Evolutionary conservation across 164 flowering plant species (phyloP), one percentile per base, ranked within the genome.

Genomic region (Liriodendron chinense): DNA sequence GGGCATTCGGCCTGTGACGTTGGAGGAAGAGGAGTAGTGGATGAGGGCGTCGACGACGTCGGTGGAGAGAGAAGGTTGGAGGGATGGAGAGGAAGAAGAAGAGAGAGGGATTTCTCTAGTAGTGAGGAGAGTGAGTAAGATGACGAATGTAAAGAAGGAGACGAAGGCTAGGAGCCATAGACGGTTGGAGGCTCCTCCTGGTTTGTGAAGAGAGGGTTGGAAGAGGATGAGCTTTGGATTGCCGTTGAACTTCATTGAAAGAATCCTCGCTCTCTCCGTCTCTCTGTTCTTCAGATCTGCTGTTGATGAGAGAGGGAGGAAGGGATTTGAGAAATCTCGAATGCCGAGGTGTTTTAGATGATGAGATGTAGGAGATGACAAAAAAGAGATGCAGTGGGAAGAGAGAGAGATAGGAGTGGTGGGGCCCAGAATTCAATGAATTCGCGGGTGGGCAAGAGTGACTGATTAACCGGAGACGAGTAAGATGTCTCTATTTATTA

Each of bases 21-120:
- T 90, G 34, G 91, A 70, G 72, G 76, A 26, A 71, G 88, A 43
- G 64, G 91, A 87, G 84, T 91, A 90, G 82, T 89, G 97, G 76
- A 93, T 83, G 75, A 91, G 89, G 20, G 94, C 87, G 75, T 84
- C 82, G 68, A 80, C 65, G 57, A 88, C 59, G 66, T 83, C 18
- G 22, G 65, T 9, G 0, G 91, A 84, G 63, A 84, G 77, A 0
- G 62, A 80, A 4, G 74, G 63, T 0, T 72, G 78, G 20, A 43
- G 81, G 70, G 77, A 14, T 74, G 84, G 1, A 68, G 80, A 24
- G 69, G 72, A 9, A 63, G 80, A 9, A 23, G 76, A 21, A 78
- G 81, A 26, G 23, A 65, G 14, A 2, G 57, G 20, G 7, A 74
- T 63, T 2, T 74, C 80, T 74, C 78, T 67, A 49, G 84, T 73